Evolutionary conservation across 2,329 filamentous ascomycete species (phyloP), one percentile per base, ranked within the genome.

Genomic region (Stagonosporopsis rhizophila): DNA sequence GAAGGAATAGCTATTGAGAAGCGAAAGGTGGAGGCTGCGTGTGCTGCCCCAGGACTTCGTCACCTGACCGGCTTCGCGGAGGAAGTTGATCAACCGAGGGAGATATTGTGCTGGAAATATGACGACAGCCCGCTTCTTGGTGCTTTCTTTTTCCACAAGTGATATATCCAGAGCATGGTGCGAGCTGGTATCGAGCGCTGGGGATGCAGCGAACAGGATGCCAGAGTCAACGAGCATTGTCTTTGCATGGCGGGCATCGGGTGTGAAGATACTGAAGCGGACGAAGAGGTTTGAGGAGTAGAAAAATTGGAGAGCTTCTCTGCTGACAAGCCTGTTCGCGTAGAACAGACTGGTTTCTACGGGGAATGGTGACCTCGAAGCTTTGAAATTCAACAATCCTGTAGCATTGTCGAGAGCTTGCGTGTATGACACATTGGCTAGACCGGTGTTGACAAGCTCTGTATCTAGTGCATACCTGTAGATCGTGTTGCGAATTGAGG

Each of bases 61-160:
- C 2, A 69, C 58, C 3, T 53, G 25, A 32, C 59, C 63, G 5
- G 69, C 70, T 39, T 69, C 62, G n/a, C 68, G 61, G 20, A 74
- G 52, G 60, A 74, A 75, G 52, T 73, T 71, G 40, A 75, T 66
- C n/a, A 75, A 51, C 0, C 72, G 65, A 0, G 72, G 72, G 0
- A 75, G 59, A 32, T 75, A 75, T 25, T 74, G 71, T 1, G 71
- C 71, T 0, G 72, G 72, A 25, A 75, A 75, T 52, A 75, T 64
- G 11, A 74, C 66, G 0, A 25, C 44, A 2, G 69, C 67, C 20
- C 71, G 59, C 37, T 65, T 72, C 52, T 68, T 60, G 6, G 45
- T 57, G 39, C 67, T 72, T 27, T 64, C 60, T 52, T 72, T 70
- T 37, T 74, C 71, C 1, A 69, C 59, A 6, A 75, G 53, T 0